Evolutionary conservation across 2,329 filamentous ascomycete genomes (phyloP).

Genomic region (Monilinia vaccinii-corymbosi): DNA sequence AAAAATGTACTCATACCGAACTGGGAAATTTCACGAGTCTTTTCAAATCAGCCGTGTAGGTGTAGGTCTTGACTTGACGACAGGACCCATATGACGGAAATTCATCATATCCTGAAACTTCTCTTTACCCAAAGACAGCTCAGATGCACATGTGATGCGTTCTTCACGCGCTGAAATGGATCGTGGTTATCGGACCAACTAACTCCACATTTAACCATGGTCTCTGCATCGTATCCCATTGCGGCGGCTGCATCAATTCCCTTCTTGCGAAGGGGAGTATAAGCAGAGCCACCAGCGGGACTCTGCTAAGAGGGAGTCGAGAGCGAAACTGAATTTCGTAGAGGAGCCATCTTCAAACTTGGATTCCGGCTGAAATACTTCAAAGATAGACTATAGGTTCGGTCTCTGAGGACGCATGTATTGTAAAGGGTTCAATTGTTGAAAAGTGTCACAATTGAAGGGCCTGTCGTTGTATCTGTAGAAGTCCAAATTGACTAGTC

Average conservation of each 20-base stretch:
- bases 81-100: background rate
- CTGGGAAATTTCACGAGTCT: background rate
- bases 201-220: slow-evolving; percentile 8
- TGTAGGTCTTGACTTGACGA: too few relatives aligned
- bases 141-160: slow-evolving; percentile 1
- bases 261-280: slow-evolving; percentile 1
- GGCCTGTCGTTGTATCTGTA: background rate
- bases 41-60: background rate
- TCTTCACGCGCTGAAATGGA: slow-evolving; percentile 3
- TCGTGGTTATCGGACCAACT: slow-evolving; percentile 7
- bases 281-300: slow-evolving; percentile 4
- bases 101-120: slow-evolving; percentile 2
- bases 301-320: slow-evolving; percentile 8
- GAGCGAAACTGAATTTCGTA: background rate
- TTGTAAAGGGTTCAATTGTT: background rate
- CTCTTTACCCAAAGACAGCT: background rate
- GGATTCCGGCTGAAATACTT: background rate
- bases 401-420: background rate
- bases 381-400: background rate
- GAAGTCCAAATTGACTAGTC: background rate
- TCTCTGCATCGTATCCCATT: slow-evolving; percentile 10
- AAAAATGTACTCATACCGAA: background rate
- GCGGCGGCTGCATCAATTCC: background rate
- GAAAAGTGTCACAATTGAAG: background rate
- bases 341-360: background rate